Conservation (phyloP, 2,329 filamentous ascomycete species). For the Xylariaceae sp. region DNA sequence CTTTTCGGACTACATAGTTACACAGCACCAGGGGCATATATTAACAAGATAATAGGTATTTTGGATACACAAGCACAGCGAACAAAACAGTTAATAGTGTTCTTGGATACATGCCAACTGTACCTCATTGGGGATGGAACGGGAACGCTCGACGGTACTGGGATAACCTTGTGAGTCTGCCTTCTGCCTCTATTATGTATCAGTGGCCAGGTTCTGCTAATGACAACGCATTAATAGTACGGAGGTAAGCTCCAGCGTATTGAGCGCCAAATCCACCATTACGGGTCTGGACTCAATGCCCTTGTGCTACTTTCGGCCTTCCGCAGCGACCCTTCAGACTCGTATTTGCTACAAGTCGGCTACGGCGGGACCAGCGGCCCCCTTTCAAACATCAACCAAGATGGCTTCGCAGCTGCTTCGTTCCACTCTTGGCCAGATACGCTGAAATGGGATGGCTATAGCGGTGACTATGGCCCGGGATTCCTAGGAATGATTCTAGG, state of each 20-base stretch:
- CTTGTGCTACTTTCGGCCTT: conserved; percentile 60
- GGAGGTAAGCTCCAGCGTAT: conserved; percentile 50
- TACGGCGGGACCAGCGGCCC: conserved; percentile 61
- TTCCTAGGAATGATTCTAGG: conserved; percentile 59
- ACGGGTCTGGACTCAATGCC: conserved; percentile 63
- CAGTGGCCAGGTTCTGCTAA: neutral
- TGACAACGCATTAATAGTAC: conserved; percentile 33
- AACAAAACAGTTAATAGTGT: conserved; percentile 60
- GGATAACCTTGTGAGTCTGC: conserved; percentile 55
- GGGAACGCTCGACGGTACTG: conserved; percentile 66
- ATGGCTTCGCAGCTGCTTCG: conserved; percentile 59
- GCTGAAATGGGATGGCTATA: conserved; percentile 61
- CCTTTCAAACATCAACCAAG: conserved; percentile 59
- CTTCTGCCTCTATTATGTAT: neutral
- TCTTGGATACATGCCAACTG: conserved; percentile 61
- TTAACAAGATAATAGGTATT: conserved; percentile 46
- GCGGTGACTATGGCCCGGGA: conserved; percentile 62
- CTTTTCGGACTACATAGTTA: neutral
- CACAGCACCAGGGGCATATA: neutral
- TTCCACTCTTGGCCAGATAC: conserved; percentile 65
- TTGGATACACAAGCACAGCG: conserved; percentile 52
- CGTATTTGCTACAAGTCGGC: conserved; percentile 59
- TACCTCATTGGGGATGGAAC: conserved; percentile 68
- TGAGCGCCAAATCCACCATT: conserved; percentile 64
- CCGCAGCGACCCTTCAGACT: conserved; percentile 51